Conservation (phyloP, 108 stramenopile species). For the Epithemia pelagica region DNA sequence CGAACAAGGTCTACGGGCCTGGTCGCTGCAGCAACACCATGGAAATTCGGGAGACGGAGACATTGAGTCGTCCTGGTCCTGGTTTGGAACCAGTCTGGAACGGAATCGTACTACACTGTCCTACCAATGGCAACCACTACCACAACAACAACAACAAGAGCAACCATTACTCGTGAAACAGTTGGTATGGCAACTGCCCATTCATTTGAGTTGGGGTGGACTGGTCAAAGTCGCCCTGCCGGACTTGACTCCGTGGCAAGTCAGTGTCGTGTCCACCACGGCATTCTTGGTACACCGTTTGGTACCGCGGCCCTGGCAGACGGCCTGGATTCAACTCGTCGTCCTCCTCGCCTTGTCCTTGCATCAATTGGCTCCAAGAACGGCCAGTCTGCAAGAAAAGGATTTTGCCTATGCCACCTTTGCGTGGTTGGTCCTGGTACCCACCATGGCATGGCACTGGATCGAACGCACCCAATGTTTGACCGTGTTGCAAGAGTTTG, state of each 20-base stretch:
- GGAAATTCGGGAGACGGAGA: too few relatives aligned
- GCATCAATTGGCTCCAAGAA: neutral
- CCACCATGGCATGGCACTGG: neutral
- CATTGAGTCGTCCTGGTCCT: too few relatives aligned
- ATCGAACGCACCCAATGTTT: neutral
- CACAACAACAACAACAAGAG: too few relatives aligned
- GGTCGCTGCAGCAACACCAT: too few relatives aligned
- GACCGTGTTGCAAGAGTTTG: neutral
- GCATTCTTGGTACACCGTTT: neutral
- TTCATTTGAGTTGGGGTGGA: neutral
- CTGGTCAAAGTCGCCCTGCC: neutral
- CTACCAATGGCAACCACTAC: too few relatives aligned
- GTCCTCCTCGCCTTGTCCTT: neutral
- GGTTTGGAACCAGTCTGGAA: too few relatives aligned
- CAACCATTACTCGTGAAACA: neutral
- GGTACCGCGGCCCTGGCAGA: neutral
- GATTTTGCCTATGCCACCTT: neutral
- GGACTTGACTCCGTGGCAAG: neutral
- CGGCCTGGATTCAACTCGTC: neutral
- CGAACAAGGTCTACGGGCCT: neutral
- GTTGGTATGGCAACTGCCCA: neutral
- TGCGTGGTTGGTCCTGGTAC: neutral
- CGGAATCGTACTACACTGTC: too few relatives aligned
- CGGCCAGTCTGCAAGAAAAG: neutral
- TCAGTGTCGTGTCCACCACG: neutral